Base-by-base conservation (phyloP, 768 basidiomycete species). In the Porphyrellus cyaneotinctus region DNA sequence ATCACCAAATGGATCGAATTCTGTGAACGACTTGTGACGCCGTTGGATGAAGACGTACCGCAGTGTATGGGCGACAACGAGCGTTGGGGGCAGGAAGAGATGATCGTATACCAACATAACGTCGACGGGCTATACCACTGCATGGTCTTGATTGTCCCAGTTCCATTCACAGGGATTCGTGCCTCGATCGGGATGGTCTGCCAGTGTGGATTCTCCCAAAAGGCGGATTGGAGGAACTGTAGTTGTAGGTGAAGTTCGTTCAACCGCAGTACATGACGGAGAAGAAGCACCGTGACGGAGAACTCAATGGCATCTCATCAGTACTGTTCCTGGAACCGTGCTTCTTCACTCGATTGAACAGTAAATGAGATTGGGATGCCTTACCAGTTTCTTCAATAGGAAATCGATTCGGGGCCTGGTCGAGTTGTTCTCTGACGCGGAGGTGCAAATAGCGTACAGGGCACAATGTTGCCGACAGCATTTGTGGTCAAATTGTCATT, bases 381-480 rank as follows among this genome's bases (percentile, higher is more conserved):
- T 26, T 10, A 56, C 60, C 33, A 56, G 5, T 36, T 58, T 47
- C 10, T 8, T 3, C 15, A 58, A 32, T 9, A 62, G 10, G 6
- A 39, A 1, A 1, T 35, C 4, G 2, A 10, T 37, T 28, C 24
- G 6, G 31, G 0, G 17, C n/a, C 12, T 41, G 14, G 15, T 15
- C 5, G 32, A 35, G 24, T 45, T n/a, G n/a, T 15, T n/a, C 2
- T 26, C 31, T 10, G 48, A 41, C 13, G 50, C 17, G 9, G 53
- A 52, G 18, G 53, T 11, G 22, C 41, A 46, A 6, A 59, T 47
- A 0, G 63, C 52, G 31, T 56, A 59, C 13, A 64, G 18, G n/a
- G 57, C 57, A n/a, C n/a, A n/a, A n/a, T n/a, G 35, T 64, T 63
- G 2, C 59, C 63, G 13, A 64, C 51, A 0, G 54, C 11, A 15